Percentiles rank a stretch among this genome's conserved stretches.
These are phyloP conservation scores for Fusarium devonianum DNA, from an alignment of 2,329 filamentous ascomycete genomes.

Conservation along the genomic window DNA sequence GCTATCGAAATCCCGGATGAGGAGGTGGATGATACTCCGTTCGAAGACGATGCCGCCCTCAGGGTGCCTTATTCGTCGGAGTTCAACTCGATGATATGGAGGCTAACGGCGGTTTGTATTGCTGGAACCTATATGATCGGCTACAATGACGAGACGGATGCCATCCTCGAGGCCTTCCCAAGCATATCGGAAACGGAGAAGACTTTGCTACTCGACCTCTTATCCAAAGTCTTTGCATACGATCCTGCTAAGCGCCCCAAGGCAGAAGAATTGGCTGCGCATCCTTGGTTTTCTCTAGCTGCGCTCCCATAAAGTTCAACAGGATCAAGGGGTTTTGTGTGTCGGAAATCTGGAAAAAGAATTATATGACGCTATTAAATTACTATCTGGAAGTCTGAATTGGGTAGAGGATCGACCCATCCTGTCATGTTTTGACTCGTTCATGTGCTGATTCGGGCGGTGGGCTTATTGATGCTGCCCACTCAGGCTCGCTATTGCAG, in stretches of 20 bases:
- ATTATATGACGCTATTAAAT: no score
- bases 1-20: background rate
- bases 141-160: conserved; percentile 22
- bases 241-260: conserved; percentile 29
- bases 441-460: no score
- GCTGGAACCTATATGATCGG: conserved; percentile 19
- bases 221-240: conserved; percentile 38
- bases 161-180: conserved; percentile 15
- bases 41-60: conserved; percentile 1
- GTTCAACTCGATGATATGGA: conserved; percentile 30
- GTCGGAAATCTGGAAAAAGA: no score
- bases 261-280: conserved; percentile 29
- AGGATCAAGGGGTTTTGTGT: no score
- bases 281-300: conserved; percentile 43
- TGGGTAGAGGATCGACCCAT: no score
- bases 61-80: conserved; percentile 17
- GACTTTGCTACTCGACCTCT: conserved; percentile 32
- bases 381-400: no score
- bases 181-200: conserved; percentile 33
- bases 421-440: no score
- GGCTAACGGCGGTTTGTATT: conserved; percentile 25
- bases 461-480: no score
- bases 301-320: no score
- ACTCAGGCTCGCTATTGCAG: no score
- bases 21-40: background rate